A percentile compares a stretch with the other conserved stretches of the same genome.
These are phyloP conservation scores for Backusella westeae DNA, from an alignment of 192 early-diverging fungal genomes.

Conservation along the genomic window DNA sequence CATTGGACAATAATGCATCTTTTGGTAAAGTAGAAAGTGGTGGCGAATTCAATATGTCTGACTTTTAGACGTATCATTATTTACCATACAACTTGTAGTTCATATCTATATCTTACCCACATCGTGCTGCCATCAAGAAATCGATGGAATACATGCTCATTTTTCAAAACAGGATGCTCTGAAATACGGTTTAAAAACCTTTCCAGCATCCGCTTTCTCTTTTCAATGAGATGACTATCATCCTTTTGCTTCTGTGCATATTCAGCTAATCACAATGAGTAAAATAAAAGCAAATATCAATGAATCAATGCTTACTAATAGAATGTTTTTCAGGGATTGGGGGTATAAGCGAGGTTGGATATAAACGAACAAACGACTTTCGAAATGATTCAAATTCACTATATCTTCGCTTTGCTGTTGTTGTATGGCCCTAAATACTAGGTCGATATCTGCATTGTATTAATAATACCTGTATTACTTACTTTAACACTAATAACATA, in stretches of 20 bases:
- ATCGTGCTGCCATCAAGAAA: constrained; percentile 79
- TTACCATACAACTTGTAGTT: no score
- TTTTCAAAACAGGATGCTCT: constrained; percentile 79
- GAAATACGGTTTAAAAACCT: constrained; percentile 87
- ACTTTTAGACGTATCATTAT: constrained; percentile 22
- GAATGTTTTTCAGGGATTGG: constrained; percentile 98
- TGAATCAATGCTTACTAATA: constrained; percentile 52
- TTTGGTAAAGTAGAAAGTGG: constrained; percentile 64
- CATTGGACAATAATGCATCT: constrained; percentile 46
- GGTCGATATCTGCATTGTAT: background rate
- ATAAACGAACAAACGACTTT: constrained; percentile 67
- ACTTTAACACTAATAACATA: background rate
- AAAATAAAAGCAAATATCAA: background rate
- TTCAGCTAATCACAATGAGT: constrained; percentile 37
- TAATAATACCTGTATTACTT: background rate
- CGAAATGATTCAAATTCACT: constrained; percentile 93
- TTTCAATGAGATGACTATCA: constrained; percentile 82
- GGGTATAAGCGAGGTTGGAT: constrained; percentile 84
- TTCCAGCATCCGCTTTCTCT: constrained; percentile 88
- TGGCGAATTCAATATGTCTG: constrained; percentile 65
- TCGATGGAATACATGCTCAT: constrained; percentile 85
- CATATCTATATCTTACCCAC: constrained; percentile 45
- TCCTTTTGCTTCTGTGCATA: constrained; percentile 80
- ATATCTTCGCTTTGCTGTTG: constrained; percentile 59
- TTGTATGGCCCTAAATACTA: background rate